Evolutionary conservation across 2,329 filamentous ascomycete genomes (phyloP).

Genomic region (Xylariaceae sp.): DNA sequence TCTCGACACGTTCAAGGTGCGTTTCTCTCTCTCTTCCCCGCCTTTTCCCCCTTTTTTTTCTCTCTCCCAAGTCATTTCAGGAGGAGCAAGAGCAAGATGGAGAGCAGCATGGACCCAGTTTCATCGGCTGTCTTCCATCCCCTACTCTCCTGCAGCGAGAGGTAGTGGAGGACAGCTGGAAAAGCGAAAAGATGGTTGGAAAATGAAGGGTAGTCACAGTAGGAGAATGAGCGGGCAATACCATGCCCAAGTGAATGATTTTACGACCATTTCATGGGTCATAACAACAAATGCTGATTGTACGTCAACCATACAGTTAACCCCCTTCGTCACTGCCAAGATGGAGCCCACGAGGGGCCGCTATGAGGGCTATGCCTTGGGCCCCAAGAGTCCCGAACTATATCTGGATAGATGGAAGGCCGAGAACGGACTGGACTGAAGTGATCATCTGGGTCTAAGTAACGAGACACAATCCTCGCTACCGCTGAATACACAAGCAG

Average conservation of each 20-base stretch:
- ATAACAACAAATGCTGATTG: conserved; percentile 10
- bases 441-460: not conserved
- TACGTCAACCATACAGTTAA: conserved; percentile 61
- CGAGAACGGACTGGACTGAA: conserved; percentile 68
- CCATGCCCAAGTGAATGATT: no score
- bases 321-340: conserved; percentile 75
- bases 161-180: no score
- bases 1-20: conserved; percentile 75
- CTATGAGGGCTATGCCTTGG: conserved; percentile 58
- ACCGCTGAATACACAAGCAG: not conserved
- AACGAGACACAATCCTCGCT: not conserved
- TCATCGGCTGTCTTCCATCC: no score
- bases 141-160: no score
- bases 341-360: conserved; percentile 60
- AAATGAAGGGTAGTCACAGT: not conserved
- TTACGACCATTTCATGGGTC: no score
- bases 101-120: no score
- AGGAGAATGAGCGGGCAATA: not conserved
- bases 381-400: conserved; percentile 65
- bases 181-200: not conserved
- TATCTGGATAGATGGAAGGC: conserved; percentile 73
- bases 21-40: conserved; percentile 27
- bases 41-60: not conserved
- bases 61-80: no score
- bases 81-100: no score